Evolutionary conservation across 116 monocot genomes (phyloP).

Genomic region (Zostera marina): DNA sequence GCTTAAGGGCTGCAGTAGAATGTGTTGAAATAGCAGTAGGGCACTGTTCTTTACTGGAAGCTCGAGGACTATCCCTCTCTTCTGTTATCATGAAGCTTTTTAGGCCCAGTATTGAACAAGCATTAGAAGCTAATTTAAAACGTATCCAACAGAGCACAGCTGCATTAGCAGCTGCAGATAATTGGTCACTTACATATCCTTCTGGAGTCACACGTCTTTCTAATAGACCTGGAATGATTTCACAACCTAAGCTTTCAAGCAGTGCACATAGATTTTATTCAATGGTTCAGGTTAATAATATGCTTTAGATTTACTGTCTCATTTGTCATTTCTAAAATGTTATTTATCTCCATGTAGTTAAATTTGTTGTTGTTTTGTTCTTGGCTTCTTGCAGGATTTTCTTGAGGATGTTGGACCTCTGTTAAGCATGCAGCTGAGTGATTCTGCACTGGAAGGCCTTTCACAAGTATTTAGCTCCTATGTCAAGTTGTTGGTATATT

Average conservation of each 20-base stretch:
- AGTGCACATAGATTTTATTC: slow-evolving; percentile 89
- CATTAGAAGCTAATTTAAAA: slow-evolving; percentile 79
- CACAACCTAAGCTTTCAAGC: slow-evolving; percentile 80
- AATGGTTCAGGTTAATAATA: slow-evolving; percentile 80
- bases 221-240: slow-evolving; percentile 21
- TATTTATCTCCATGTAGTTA: background rate
- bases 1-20: slow-evolving; percentile 87
- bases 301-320: background rate
- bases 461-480: slow-evolving; percentile 78
- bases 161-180: slow-evolving; percentile 93
- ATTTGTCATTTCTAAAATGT: background rate
- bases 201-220: slow-evolving; percentile 29
- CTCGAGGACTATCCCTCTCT: slow-evolving; percentile 71
- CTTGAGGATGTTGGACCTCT: slow-evolving; percentile 96
- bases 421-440: slow-evolving; percentile 75
- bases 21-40: slow-evolving; percentile 98
- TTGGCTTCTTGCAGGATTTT: slow-evolving; percentile 65
- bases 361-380: slow-evolving; percentile 3
- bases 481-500: slow-evolving; percentile 62
- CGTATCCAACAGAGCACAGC: slow-evolving; percentile 89
- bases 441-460: slow-evolving; percentile 82
- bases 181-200: slow-evolving; percentile 66
- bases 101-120: slow-evolving; percentile 93
- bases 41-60: slow-evolving; percentile 84
- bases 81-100: slow-evolving; percentile 80